Conservation (phyloP, 352 stramenopile species). For the Phytophthora brassicae region DNA sequence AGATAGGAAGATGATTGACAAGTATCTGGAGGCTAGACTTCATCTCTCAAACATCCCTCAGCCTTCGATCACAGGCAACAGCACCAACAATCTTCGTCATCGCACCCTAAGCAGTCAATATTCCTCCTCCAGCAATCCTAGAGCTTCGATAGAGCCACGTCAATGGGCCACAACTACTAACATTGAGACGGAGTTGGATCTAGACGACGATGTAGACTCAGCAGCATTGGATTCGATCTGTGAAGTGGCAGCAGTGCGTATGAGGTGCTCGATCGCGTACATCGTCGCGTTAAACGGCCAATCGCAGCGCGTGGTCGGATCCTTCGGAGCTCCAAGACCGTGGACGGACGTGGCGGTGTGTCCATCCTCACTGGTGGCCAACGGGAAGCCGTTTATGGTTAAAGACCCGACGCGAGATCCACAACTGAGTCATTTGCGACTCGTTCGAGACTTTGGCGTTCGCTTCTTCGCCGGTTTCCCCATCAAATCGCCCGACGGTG, state of each 20-base stretch:
- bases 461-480: constrained; percentile 64
- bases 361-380: constrained; percentile 26
- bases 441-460: constrained; percentile 42
- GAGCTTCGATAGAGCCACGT: constrained; percentile 10
- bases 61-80: neutral
- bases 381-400: constrained; percentile 45
- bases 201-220: constrained; percentile 35
- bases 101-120: constrained; percentile 27
- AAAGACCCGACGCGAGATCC: constrained; percentile 40
- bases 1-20: constrained; percentile 48
- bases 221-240: constrained; percentile 59
- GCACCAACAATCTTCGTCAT: constrained; percentile 1
- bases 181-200: constrained; percentile 31
- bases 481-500: constrained; percentile 30
- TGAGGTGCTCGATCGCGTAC: constrained; percentile 49
- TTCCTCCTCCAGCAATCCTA: constrained; percentile 1
- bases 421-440: constrained; percentile 35
- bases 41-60: constrained; percentile 36
- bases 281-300: constrained; percentile 39
- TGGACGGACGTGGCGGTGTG: constrained; percentile 22
- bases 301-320: constrained; percentile 40
- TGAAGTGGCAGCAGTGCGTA: constrained; percentile 47
- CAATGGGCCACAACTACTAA: constrained; percentile 24
- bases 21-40: constrained; percentile 51
- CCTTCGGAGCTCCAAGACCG: constrained; percentile 21